phyloP scores from a whole-genome alignment of 495 filamentous ascomycete species.

The Penicillium psychrofluorescens region DNA sequence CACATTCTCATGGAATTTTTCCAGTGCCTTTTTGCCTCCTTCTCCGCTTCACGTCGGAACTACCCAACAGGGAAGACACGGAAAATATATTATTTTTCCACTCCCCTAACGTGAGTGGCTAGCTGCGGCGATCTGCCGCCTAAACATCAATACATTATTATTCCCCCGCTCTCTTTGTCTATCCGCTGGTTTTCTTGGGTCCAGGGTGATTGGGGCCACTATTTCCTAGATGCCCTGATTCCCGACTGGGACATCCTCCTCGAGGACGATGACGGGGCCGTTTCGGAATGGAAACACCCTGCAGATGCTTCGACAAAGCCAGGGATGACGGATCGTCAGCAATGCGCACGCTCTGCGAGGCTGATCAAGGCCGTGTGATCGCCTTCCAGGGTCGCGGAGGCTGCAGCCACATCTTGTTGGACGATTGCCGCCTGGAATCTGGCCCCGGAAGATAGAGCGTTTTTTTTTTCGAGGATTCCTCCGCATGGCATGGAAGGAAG shows the following conservation, averaged over 20 bases:
- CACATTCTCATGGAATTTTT: not conserved
- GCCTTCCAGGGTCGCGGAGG: slow-evolving; percentile 4
- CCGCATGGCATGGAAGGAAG: not conserved
- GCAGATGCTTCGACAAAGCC: slow-evolving; percentile 8
- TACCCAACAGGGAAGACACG: no score
- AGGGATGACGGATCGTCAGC: slow-evolving; percentile 13
- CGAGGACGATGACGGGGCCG: slow-evolving; percentile 2
- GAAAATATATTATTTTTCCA: no score
- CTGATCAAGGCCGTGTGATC: slow-evolving; percentile 4
- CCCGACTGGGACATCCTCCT: not conserved
- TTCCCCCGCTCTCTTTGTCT: no score
- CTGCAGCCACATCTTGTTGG: slow-evolving; percentile 30
- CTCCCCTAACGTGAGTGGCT: no score
- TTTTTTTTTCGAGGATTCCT: not conserved
- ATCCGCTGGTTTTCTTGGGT: no score
- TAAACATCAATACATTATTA: no score
- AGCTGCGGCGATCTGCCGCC: no score
- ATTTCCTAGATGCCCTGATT: no score
- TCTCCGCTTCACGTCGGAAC: no score
- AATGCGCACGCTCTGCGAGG: slow-evolving; percentile 12
- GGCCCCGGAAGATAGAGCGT: slow-evolving; percentile 20
- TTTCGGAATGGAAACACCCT: slow-evolving; percentile 12
- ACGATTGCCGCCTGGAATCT: not conserved
- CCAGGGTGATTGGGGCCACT: no score
- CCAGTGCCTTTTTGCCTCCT: not conserved